phyloP scores from a whole-genome alignment of 2,329 filamentous ascomycete species.

The Curvularia spicifera region DNA sequence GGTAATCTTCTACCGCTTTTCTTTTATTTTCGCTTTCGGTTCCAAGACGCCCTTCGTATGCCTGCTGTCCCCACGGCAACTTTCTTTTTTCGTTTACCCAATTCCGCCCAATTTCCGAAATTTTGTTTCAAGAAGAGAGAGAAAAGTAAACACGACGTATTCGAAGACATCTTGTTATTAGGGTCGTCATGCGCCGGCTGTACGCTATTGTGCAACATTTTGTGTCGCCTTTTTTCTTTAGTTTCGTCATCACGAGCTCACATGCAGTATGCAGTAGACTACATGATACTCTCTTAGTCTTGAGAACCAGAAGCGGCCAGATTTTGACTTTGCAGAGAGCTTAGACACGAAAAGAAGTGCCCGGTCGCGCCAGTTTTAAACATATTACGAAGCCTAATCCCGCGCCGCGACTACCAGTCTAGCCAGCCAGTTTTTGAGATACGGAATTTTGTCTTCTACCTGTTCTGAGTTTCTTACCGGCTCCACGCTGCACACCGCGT shows the following conservation, averaged over 20 bases:
- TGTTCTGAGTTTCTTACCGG: conserved; percentile 28
- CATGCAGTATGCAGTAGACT: neutral
- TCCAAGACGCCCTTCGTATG: neutral
- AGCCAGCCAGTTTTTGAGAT: conserved; percentile 16
- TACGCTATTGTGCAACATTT: neutral
- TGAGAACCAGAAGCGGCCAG: neutral
- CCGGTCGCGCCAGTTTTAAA: conserved; percentile 15
- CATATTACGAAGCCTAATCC: neutral
- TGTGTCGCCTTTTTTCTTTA: neutral
- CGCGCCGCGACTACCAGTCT: neutral
- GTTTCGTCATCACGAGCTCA: neutral
- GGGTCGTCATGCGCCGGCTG: neutral
- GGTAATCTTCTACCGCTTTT: neutral
- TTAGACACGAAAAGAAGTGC: conserved; percentile 5
- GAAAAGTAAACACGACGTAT: neutral
- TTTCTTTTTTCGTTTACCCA: neutral
- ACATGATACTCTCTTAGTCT: neutral
- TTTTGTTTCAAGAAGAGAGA: neutral
- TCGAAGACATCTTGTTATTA: neutral
- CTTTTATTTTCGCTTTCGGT: neutral
- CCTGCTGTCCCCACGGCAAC: neutral
- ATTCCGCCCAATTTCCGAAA: neutral
- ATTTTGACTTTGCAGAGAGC: neutral
- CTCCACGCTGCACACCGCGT: conserved; percentile 27
- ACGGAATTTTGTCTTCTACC: conserved; percentile 33